Evolutionary conservation across 352 stramenopile genomes (phyloP), one percentile per base, ranked within the genome.

Genomic region (Phytophthora capsici): DNA sequence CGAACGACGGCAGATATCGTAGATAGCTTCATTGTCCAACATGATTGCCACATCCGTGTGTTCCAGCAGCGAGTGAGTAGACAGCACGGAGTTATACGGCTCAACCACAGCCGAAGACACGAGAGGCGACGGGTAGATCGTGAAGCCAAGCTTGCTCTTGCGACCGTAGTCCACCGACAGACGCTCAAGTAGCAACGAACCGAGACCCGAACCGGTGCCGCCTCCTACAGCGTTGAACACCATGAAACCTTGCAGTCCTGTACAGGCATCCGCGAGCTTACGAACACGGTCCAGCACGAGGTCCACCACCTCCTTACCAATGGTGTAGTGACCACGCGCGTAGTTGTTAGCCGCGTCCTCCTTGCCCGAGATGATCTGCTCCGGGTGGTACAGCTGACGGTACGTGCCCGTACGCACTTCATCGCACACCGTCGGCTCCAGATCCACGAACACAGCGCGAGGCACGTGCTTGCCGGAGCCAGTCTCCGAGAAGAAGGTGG

Each of bases 291-390:
- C 97, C 51, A 99, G 87, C 45, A 99, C 95, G 16, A 95, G 64
- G 75, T 99, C 97, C 16, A 99, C 93, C 50, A 98, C 23, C 28
- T 99, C 97, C 89, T 99, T 97, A 43, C 91, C 85, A 61, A 94
- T 94, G 30, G 86, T 96, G 78, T 95, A 95, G 80, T 98, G 94
- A 57, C 96, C 96, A 75, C 94, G 94, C 49, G 96, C 96, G 46
- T 90, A 92, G 66, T 93, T 97, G 76, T 97, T 97, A 19, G 87
- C 88, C 0, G 95, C 95, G 73, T 98, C 96, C 73, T 99, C 96
- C 83, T 99, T 99, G 75, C 97, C 97, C 46, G 89, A 97, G 73
- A 99, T 99, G 75, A 99, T 98, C 78, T 99, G 96, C 69, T 99
- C 97, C 5, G 97, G 97, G 75, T 99, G 97, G 82, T 99, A 99